Base-by-base conservation (phyloP, 2,329 filamentous ascomycete species). In the Ophidiomyces ophidiicola region DNA sequence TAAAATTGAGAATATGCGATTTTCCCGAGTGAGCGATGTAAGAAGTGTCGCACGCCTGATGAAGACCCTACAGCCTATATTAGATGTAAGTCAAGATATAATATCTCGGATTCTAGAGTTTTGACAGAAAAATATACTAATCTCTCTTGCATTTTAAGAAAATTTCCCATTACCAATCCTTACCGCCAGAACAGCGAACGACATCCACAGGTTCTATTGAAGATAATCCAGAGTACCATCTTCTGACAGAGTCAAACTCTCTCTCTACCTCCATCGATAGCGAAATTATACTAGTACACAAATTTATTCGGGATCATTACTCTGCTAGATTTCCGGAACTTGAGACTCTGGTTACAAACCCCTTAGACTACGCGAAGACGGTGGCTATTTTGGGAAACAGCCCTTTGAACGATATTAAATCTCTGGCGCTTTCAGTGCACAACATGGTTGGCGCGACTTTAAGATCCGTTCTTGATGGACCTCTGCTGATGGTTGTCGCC, bases 271-370 rank as follows among this genome's bases (percentile, higher is more conserved):
- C 82, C 46, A 94, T 96, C 49, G 87, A 94, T 50, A 84, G 83
- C 55, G 88, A 96, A 60, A 82, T 96, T 32, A 82, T 82, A 23
- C 73, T 90, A 5, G 83, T 96, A 15, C 90, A 98, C 69, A 98
- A 98, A 63, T 92, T 85, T 60, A 85, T 94, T 44, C 77, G 88
- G 53, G 90, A 98, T 54, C 85, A 94, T 62, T 98, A 98, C 64
- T 94, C 87, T 6, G 72, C 82, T 12, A 77, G 88, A 44, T 98
- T 96, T 53, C 88, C 90, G 0, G 88, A 94, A 61, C 74, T 98
- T 28, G 90, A 98, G 60, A 76, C 74, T 12, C 74, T 98, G 23
- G 80, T 98, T 44, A 85, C 83, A 42, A 94, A 88, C 52, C 86
- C 90, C 1, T 71, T 96, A 36, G 85, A 94, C 57, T 98, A 94